Conservation (phyloP, 768 basidiomycete genomes). For the Collybia mongolica region DNA sequence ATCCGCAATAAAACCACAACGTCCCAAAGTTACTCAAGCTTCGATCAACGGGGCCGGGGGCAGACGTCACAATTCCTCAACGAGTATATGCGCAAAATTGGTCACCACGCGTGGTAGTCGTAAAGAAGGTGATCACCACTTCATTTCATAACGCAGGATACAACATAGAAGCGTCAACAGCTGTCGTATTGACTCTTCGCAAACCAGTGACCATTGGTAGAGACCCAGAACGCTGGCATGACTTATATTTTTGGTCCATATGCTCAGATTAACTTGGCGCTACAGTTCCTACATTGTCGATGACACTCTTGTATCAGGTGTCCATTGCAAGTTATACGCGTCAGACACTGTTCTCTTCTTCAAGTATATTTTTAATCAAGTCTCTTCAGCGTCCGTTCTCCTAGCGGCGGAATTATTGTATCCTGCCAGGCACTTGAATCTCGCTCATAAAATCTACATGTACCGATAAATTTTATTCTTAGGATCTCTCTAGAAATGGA, state of each 20-base stretch:
- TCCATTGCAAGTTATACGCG: slow-evolving; percentile 84
- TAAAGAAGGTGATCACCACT: slow-evolving; percentile 53
- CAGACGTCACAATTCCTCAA: too few species aligned
- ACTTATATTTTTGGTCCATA: neutral
- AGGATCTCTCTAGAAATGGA: slow-evolving; percentile 83
- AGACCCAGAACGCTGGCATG: slow-evolving; percentile 66
- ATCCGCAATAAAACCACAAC: too few species aligned
- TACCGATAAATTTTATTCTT: neutral
- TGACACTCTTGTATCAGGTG: slow-evolving; percentile 61
- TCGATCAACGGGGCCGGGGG: too few species aligned
- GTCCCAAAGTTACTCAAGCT: too few species aligned
- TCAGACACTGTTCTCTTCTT: slow-evolving; percentile 27
- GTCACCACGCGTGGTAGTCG: slow-evolving; percentile 59
- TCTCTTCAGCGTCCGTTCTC: slow-evolving; percentile 57
- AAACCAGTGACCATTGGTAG: slow-evolving; percentile 71
- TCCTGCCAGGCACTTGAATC: slow-evolving; percentile 64
- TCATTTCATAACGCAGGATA: neutral
- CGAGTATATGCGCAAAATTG: slow-evolving; percentile 66
- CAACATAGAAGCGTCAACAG: slow-evolving; percentile 29
- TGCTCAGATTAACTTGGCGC: neutral
- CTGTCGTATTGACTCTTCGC: slow-evolving; percentile 56
- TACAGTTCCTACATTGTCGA: slow-evolving; percentile 63
- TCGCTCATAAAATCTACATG: neutral
- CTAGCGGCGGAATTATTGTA: slow-evolving; percentile 69
- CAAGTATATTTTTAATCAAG: slow-evolving; percentile 5